A percentile compares a stretch with the other conserved stretches of the same genome.
These are phyloP conservation scores for Flaveria ramosissima DNA, from an alignment of 129 eudicot genomes.

Conservation along the genomic window DNA sequence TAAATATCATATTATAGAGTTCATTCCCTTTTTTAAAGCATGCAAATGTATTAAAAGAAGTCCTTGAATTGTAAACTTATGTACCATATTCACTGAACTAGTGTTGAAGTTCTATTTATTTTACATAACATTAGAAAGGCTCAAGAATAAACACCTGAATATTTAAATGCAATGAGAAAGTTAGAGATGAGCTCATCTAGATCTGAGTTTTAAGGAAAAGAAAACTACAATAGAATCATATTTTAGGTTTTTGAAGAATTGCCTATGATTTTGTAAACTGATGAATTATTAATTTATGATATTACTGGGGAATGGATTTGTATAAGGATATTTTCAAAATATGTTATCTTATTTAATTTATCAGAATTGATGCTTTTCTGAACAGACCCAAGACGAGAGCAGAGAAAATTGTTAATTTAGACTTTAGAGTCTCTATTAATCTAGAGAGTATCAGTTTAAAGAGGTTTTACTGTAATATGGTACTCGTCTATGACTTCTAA, in stretches of 20 bases:
- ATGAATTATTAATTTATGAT: background rate
- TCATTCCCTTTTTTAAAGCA: background rate
- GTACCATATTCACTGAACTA: too few relatives aligned
- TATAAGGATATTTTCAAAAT: background rate
- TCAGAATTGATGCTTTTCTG: background rate
- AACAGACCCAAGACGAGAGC: background rate
- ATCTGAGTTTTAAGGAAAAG: background rate
- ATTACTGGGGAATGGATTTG: background rate
- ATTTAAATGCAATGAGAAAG: background rate
- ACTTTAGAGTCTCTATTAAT: background rate
- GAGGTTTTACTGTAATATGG: background rate
- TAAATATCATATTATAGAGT: background rate
- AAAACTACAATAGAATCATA: background rate
- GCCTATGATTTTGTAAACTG: background rate
- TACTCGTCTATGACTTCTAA: conserved; percentile 2
- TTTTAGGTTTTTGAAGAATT: background rate
- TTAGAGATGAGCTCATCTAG: background rate
- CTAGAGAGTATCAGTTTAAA: background rate
- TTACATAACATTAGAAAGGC: background rate
- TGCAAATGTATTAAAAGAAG: background rate
- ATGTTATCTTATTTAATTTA: background rate
- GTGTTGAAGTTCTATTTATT: background rate
- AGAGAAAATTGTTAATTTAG: background rate
- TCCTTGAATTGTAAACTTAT: conserved; percentile 3
- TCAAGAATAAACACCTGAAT: background rate